Evolutionary conservation across 768 basidiomycete genomes (phyloP).

Genomic region (Tulasnella calospora): DNA sequence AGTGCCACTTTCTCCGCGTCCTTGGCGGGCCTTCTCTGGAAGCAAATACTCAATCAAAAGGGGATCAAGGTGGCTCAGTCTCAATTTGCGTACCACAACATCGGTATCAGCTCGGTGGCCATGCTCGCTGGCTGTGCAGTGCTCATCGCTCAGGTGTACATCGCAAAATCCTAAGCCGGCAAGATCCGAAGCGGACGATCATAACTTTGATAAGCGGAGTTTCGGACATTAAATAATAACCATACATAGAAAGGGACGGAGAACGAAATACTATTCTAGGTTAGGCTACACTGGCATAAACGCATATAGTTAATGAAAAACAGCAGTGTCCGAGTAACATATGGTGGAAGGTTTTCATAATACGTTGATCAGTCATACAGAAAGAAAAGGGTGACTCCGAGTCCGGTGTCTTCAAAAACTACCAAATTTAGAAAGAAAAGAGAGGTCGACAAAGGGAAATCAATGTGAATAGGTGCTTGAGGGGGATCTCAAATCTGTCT

Average conservation of each 20-base stretch:
- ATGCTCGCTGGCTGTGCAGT: constrained; percentile 27
- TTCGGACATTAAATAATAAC: not conserved
- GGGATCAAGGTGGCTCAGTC: constrained; percentile 54
- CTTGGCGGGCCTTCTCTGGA: constrained; percentile 85
- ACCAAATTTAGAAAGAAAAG: not conserved
- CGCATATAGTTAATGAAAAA: not conserved
- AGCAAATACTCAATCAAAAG: constrained; percentile 66
- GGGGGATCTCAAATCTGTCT: not conserved
- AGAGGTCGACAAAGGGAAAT: not conserved
- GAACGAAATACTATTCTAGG: not conserved
- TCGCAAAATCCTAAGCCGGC: not conserved
- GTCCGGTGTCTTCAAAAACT: not conserved
- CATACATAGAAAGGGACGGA: not conserved
- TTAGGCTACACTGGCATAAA: not conserved
- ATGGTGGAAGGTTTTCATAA: not conserved
- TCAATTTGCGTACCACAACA: constrained; percentile 50
- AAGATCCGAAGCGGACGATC: not conserved
- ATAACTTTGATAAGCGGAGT: not conserved
- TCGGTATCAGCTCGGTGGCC: constrained; percentile 25
- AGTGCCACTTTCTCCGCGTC: constrained; percentile 84
- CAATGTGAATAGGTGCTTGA: not conserved
- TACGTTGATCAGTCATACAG: not conserved
- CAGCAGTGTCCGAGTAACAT: not conserved
- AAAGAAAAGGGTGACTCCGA: not conserved
- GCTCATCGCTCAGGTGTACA: constrained; percentile 27